A percentile compares a stretch with the other conserved stretches of the same genome.
Evolutionary conservation across 495 filamentous ascomycete genomes (phyloP).

Genomic region (Podospora tetraspora): DNA sequence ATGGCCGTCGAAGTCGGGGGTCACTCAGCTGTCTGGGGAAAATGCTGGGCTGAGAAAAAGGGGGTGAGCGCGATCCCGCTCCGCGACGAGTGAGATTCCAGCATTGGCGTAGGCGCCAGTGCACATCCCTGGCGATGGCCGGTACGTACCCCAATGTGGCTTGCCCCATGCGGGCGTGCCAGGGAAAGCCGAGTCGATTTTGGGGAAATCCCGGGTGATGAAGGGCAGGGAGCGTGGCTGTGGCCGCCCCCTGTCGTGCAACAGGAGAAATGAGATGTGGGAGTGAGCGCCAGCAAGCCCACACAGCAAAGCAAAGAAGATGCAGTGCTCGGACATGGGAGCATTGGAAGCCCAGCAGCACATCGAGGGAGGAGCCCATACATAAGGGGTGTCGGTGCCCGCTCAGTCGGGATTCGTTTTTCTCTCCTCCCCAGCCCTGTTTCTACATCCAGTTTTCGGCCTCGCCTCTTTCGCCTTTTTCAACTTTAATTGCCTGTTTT

Average conservation of each 20-base stretch:
- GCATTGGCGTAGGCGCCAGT: background rate
- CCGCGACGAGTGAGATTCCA: background rate
- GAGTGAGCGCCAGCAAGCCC: background rate
- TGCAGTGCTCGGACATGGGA: background rate
- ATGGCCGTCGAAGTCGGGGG: background rate
- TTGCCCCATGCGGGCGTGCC: background rate
- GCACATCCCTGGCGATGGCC: background rate
- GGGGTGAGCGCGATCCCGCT: background rate
- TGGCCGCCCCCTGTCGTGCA: background rate
- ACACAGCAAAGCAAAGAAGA: background rate
- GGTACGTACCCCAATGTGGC: background rate
- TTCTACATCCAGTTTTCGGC: background rate
- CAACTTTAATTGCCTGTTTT: conserved; percentile 1
- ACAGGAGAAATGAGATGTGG: background rate
- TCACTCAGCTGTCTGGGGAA: background rate
- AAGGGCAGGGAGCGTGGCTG: background rate
- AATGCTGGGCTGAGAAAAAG: background rate
- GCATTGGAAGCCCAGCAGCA: background rate
- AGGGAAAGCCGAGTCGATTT: background rate
- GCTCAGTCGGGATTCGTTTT: background rate
- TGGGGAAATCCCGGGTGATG: background rate
- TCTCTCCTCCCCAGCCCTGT: background rate
- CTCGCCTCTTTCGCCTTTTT: conserved; percentile 1
- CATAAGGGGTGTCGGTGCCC: background rate
- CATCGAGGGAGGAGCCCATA: background rate